Percentiles rank a stretch among this genome's conserved stretches.
Evolutionary conservation across 805 yeast species (phyloP).

Genomic region (Candida broadrunensis): DNA sequence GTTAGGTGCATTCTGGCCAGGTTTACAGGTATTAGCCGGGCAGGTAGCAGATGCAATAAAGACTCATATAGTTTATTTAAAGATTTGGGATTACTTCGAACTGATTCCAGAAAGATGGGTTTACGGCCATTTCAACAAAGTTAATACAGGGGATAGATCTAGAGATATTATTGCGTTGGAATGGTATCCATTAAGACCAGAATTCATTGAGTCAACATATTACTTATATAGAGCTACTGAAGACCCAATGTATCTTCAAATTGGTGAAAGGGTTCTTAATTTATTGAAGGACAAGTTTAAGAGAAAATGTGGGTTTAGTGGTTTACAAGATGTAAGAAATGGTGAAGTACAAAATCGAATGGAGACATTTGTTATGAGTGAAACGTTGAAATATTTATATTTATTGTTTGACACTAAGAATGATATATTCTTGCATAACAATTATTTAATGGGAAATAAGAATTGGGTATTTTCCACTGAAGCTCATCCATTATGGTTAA

Average conservation of each 20-base stretch:
- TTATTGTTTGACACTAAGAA: conserved; percentile 72
- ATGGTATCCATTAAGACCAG: conserved; percentile 94
- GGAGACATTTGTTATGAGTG: conserved; percentile 90
- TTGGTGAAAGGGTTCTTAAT: conserved; percentile 64
- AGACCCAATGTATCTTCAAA: conserved; percentile 77
- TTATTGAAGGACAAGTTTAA: conserved; percentile 52
- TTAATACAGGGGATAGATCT: conserved; percentile 2
- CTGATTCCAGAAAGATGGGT: conserved; percentile 91
- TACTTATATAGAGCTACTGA: conserved; percentile 77
- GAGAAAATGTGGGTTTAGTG: conserved; percentile 78
- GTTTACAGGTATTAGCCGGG: conserved; percentile 77
- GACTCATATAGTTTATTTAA: conserved; percentile 60
- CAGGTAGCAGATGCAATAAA: conserved; percentile 62
- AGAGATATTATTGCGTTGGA: conserved; percentile 49
- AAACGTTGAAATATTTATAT: conserved; percentile 80
- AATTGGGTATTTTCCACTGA: conserved; percentile 76
- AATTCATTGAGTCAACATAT: conserved; percentile 85
- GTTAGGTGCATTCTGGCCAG: conserved; percentile 85
- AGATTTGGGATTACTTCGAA: conserved; percentile 77
- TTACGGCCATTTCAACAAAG: conserved; percentile 10
- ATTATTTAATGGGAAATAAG: conserved; percentile 29
- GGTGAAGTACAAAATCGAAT: conserved; percentile 71
- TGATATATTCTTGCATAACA: conserved; percentile 31
- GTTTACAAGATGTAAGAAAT: conserved; percentile 63
- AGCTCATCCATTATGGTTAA: conserved; percentile 86